Conservation (phyloP, 768 basidiomycete genomes). For the Podaxis sp. region DNA sequence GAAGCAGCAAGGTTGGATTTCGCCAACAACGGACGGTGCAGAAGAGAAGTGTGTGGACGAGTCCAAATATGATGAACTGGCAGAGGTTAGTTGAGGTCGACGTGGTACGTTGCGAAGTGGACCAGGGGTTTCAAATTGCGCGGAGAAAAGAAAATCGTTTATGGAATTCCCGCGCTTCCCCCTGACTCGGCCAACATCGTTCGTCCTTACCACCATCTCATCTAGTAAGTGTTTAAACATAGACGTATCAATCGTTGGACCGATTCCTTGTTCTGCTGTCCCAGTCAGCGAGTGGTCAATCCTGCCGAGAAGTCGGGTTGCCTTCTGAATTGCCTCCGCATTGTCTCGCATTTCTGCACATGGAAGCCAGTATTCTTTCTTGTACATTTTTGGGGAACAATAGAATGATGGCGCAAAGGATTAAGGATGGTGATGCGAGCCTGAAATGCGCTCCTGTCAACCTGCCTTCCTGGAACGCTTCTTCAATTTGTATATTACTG, state of each 20-base stretch:
- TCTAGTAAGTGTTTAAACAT: not conserved
- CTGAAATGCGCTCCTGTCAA: slow-evolving; percentile 1
- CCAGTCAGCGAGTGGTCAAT: not conserved
- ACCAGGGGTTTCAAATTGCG: slow-evolving; percentile 11
- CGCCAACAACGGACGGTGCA: not conserved
- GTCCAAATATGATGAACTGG: slow-evolving; percentile 32
- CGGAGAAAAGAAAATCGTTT: slow-evolving; percentile 3
- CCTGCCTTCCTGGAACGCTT: slow-evolving; percentile 2
- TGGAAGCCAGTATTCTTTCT: not conserved
- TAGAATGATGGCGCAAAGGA: slow-evolving; percentile 17
- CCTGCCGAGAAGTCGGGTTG: not conserved
- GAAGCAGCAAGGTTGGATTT: slow-evolving; percentile 27
- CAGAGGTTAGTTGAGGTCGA: slow-evolving; percentile 14
- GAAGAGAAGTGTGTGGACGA: slow-evolving; percentile 16
- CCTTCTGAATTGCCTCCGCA: not conserved
- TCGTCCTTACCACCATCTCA: not conserved
- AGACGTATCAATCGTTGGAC: not conserved
- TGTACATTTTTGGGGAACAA: slow-evolving; percentile 18
- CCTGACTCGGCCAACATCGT: slow-evolving; percentile 8
- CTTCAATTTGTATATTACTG: slow-evolving; percentile 20
- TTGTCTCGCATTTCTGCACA: not conserved
- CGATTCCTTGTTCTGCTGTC: not conserved
- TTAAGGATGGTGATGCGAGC: slow-evolving; percentile 8
- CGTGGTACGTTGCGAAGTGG: slow-evolving; percentile 10
- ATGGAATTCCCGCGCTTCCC: slow-evolving; percentile 11